phyloP scores from a whole-genome alignment of 306 rosid genomes.

The Carpinus fangiana region DNA sequence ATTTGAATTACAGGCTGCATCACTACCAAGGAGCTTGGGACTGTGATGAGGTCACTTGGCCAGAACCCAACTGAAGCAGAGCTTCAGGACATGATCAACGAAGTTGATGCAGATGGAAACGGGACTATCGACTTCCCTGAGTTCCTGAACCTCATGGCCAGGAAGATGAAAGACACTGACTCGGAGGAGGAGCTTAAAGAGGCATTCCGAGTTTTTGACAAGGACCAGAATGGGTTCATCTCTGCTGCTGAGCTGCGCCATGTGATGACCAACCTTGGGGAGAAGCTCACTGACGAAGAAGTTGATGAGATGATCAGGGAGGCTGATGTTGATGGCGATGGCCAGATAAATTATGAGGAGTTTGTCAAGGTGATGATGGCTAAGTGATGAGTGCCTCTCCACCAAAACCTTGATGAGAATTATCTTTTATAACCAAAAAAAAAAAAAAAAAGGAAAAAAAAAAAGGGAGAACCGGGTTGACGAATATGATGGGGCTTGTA shows the following conservation, averaged over 20 bases:
- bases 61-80: conserved; percentile 95
- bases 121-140: conserved; percentile 88
- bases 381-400: conserved; percentile 42
- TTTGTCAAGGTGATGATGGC: conserved; percentile 96
- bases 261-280: conserved; percentile 90
- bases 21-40: conserved; percentile 91
- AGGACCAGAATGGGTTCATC: conserved; percentile 90
- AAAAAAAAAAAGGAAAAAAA: not conserved
- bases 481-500: conserved; percentile 14
- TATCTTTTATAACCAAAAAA: not conserved
- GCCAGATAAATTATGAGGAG: conserved; percentile 82
- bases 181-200: conserved; percentile 89
- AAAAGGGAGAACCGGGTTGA: conserved; percentile 20
- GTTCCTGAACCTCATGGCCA: conserved; percentile 84
- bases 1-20: conserved; percentile 57
- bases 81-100: conserved; percentile 91
- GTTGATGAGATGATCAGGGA: conserved; percentile 91
- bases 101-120: conserved; percentile 85
- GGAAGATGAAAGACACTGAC: conserved; percentile 92
- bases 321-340: conserved; percentile 93
- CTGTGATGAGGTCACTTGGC: conserved; percentile 86
- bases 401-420: conserved; percentile 12
- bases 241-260: conserved; percentile 94
- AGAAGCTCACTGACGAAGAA: conserved; percentile 86
- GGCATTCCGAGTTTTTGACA: conserved; percentile 83